Evolutionary conservation across 2,329 filamentous ascomycete species (phyloP).

Genomic region (Penicillium sp.): DNA sequence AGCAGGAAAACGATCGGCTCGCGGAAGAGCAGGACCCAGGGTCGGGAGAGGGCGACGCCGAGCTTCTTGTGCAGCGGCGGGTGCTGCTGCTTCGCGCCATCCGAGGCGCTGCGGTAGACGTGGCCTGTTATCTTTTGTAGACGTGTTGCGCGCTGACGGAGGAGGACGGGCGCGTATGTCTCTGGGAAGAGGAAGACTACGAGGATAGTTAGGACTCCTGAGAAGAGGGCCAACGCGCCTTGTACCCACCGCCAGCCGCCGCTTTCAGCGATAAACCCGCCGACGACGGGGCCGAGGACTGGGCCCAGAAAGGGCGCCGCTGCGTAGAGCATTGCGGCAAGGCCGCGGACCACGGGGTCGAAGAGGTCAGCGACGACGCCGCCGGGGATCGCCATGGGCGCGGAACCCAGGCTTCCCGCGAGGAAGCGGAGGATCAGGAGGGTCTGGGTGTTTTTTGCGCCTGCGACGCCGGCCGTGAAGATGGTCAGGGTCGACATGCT

Average conservation of each 20-base stretch:
- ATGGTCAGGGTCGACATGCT: not conserved
- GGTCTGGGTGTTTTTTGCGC: too few relatives aligned
- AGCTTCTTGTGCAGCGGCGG: too few relatives aligned
- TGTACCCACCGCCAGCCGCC: slow-evolving; percentile 38
- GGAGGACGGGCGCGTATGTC: slow-evolving; percentile 37
- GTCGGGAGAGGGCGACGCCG: too few relatives aligned
- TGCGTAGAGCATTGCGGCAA: not conserved
- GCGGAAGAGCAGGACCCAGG: too few relatives aligned
- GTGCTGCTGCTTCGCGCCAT: too few relatives aligned
- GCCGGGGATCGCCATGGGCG: slow-evolving; percentile 17
- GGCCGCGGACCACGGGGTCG: slow-evolving; percentile 12
- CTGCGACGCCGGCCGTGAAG: not conserved
- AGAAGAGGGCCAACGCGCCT: slow-evolving; percentile 35
- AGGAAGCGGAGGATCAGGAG: too few relatives aligned
- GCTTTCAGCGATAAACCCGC: slow-evolving; percentile 37
- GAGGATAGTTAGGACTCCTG: slow-evolving; percentile 34
- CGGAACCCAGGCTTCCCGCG: slow-evolving; percentile 12
- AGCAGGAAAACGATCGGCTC: too few relatives aligned
- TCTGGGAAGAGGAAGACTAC: slow-evolving; percentile 32
- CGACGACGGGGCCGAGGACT: slow-evolving; percentile 33
- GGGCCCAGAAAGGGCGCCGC: not conserved
- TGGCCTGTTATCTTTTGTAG: not conserved
- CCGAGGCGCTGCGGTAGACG: too few relatives aligned
- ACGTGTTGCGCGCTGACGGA: slow-evolving; percentile 31
- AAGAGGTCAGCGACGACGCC: slow-evolving; percentile 24